These are phyloP conservation scores for Penicillium sp. DNA, from an alignment of 2,329 filamentous ascomycete genomes.

Conservation along the genomic window DNA sequence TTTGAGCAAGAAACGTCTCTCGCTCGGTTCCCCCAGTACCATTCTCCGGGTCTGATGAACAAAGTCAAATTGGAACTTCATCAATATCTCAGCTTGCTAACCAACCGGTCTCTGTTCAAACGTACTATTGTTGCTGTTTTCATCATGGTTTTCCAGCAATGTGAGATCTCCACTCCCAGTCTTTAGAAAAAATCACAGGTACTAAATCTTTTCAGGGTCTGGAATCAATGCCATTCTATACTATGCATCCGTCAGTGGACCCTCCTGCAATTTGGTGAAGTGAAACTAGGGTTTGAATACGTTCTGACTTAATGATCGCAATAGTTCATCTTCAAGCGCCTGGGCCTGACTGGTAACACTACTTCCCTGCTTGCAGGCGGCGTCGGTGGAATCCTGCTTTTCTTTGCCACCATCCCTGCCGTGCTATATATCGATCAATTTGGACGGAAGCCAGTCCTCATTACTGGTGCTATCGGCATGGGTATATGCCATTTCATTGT, in stretches of 20 bases:
- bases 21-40: slow-evolving; percentile 57
- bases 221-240: slow-evolving; percentile 53
- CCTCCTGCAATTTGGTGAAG: no score
- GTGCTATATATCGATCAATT: slow-evolving; percentile 50
- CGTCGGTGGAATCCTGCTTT: slow-evolving; percentile 49
- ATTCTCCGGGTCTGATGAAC: slow-evolving; percentile 46
- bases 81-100: slow-evolving; percentile 42
- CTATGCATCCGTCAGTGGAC: slow-evolving; percentile 39
- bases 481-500: slow-evolving; percentile 73
- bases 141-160: slow-evolving; percentile 54
- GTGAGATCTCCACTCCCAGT: slow-evolving; percentile 40
- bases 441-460: slow-evolving; percentile 49
- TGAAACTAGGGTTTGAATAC: no score
- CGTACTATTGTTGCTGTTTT: slow-evolving; percentile 49
- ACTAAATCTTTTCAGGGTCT: neutral
- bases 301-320: no score
- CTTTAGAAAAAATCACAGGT: no score
- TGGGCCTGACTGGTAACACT: slow-evolving; percentile 45
- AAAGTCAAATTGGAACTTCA: slow-evolving; percentile 67
- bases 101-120: slow-evolving; percentile 45
- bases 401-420: slow-evolving; percentile 49
- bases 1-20: slow-evolving; percentile 74
- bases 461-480: slow-evolving; percentile 70
- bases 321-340: slow-evolving; percentile 42
- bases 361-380: slow-evolving; percentile 48